A percentile compares a stretch with the other conserved stretches of the same genome.
These are phyloP conservation scores for Verticillium nonalfalfae DNA, from an alignment of 2,329 filamentous ascomycete genomes.

Conservation along the genomic window DNA sequence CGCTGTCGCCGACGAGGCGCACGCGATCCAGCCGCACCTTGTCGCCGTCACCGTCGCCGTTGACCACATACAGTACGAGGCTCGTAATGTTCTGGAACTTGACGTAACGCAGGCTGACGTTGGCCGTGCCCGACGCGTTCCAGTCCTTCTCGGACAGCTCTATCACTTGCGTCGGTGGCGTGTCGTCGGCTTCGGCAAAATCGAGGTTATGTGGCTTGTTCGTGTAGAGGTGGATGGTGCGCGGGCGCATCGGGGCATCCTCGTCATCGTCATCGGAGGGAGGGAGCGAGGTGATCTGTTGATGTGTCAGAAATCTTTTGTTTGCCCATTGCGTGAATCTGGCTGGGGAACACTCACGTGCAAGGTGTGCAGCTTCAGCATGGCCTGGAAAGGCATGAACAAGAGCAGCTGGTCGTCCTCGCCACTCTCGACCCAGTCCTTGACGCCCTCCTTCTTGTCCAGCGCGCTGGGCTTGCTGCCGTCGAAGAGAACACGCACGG, in stretches of 20 bases:
- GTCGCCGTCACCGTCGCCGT: conserved; percentile 77
- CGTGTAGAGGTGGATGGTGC: conserved; percentile 76
- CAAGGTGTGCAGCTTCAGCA: conserved; percentile 80
- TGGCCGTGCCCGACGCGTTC: conserved; percentile 71
- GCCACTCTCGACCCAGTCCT: conserved; percentile 93
- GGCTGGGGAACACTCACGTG: conserved; percentile 38
- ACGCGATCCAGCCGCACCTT: conserved; percentile 78
- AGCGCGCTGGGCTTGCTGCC: conserved; percentile 58
- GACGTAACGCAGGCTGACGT: conserved; percentile 74
- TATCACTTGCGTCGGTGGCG: conserved; percentile 72
- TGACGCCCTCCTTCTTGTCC: conserved; percentile 44
- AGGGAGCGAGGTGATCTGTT: conserved; percentile 74
- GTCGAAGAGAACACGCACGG: conserved; percentile 70
- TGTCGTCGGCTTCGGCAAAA: conserved; percentile 90
- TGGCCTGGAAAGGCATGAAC: conserved; percentile 82
- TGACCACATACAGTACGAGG: conserved; percentile 80
- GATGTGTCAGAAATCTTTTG: conserved; percentile 8
- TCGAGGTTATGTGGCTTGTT: conserved; percentile 88
- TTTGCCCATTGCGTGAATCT: not conserved
- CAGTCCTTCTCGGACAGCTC: conserved; percentile 72
- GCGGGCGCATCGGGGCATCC: conserved; percentile 73
- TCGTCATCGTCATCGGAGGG: conserved; percentile 65
- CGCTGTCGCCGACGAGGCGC: conserved; percentile 77
- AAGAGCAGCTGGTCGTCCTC: conserved; percentile 96
- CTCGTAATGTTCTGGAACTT: conserved; percentile 95